phyloP scores from a whole-genome alignment of 345 rosid genomes.

The Heritiera fomes region DNA sequence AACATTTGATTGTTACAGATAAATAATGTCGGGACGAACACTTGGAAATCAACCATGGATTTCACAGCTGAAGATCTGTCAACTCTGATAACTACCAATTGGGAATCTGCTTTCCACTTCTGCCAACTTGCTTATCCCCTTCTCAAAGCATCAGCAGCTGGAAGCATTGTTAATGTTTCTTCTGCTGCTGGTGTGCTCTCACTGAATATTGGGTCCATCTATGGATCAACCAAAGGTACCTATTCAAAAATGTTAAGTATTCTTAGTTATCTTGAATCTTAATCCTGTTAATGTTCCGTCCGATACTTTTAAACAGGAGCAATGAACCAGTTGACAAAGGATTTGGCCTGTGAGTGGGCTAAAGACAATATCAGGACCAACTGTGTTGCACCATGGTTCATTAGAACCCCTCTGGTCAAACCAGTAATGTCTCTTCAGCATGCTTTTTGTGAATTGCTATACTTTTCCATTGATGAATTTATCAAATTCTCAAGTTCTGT shows the following conservation, averaged over 20 bases:
- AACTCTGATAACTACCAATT: conserved; percentile 54
- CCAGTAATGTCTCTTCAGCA: neutral
- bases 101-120: conserved; percentile 68
- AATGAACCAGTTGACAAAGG: conserved; percentile 66
- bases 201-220: conserved; percentile 34
- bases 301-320: conserved; percentile 42
- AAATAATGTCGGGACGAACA: conserved; percentile 70
- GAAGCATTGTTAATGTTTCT: conserved; percentile 60
- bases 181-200: conserved; percentile 7
- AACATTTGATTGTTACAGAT: conserved; percentile 28
- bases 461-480: too few species aligned
- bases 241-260: too few species aligned
- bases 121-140: conserved; percentile 70
- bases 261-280: too few species aligned
- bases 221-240: conserved; percentile 68
- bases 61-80: conserved; percentile 53
- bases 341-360: conserved; percentile 85
- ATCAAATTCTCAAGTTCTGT: too few species aligned
- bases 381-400: conserved; percentile 84
- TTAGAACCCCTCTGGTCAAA: conserved; percentile 61
- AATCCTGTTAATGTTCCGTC: too few species aligned
- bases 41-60: conserved; percentile 45
- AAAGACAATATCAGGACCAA: conserved; percentile 75
- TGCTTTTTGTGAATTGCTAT: too few species aligned
- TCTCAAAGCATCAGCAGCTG: conserved; percentile 54